Evolutionary conservation across 202 grass and related monocot genomes (phyloP).

Genomic region (Carex arenaria): DNA sequence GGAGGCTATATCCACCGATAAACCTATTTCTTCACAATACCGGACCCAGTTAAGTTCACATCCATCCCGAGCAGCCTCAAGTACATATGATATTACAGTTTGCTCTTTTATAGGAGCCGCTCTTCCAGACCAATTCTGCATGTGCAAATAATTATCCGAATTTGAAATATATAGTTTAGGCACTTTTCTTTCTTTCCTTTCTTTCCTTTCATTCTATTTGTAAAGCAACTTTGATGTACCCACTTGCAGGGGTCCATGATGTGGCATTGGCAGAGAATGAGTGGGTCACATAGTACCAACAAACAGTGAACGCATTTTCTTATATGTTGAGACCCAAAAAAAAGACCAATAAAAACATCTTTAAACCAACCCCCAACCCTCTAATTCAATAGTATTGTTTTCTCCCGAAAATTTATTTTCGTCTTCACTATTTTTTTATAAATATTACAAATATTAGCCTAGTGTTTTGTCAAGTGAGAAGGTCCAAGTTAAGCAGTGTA

Average conservation of each 20-base stretch:
- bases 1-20: slow-evolving; percentile 61
- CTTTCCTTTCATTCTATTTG: not conserved
- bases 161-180: not conserved
- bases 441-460: not conserved
- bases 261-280: not conserved
- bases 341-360: not conserved
- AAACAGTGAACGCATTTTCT: not conserved
- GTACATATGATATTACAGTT: slow-evolving; percentile 69
- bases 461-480: not conserved
- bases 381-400: not conserved
- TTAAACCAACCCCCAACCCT: not conserved
- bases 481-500: not conserved
- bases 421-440: not conserved
- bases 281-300: not conserved
- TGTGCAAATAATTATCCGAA: not conserved
- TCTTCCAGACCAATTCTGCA: slow-evolving; percentile 39
- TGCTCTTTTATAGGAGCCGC: slow-evolving; percentile 77
- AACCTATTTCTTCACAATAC: slow-evolving; percentile 61
- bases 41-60: slow-evolving; percentile 71
- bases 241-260: not conserved
- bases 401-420: not conserved
- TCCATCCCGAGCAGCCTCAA: slow-evolving; percentile 77
- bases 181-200: not conserved
- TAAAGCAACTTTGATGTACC: not conserved
- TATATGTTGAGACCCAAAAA: not conserved